A percentile compares a stretch with the other conserved stretches of the same genome.
Conservation (phyloP, 345 rosid genomes). For the Aurinia saxatilis region DNA sequence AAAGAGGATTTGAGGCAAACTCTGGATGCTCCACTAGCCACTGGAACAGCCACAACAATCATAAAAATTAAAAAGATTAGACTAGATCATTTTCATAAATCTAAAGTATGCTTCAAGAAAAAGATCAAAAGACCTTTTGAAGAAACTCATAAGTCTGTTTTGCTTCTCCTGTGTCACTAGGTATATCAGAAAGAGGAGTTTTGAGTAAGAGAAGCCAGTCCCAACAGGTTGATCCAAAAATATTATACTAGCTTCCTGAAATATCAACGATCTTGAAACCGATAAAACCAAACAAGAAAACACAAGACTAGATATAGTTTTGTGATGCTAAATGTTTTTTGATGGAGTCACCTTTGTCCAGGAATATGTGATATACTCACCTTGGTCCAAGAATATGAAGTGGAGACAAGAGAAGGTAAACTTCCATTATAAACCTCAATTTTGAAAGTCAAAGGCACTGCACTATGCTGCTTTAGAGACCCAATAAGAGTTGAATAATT, state of each 20-base stretch:
- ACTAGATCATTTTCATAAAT: too few relatives aligned
- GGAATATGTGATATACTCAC: constrained; percentile 37
- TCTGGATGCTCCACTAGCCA: constrained; percentile 5
- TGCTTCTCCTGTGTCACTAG: constrained; percentile 37
- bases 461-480: background rate
- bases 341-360: constrained; percentile 52
- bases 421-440: constrained; percentile 46
- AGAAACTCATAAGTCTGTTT: constrained; percentile 17
- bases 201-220: constrained; percentile 66
- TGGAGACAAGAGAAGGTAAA: constrained; percentile 48
- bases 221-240: constrained; percentile 40
- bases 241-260: constrained; percentile 11
- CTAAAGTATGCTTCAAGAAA: too few relatives aligned
- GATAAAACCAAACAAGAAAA: background rate
- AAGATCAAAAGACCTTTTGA: background rate
- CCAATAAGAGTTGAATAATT: background rate
- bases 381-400: constrained; percentile 44
- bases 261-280: background rate
- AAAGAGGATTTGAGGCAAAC: background rate
- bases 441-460: constrained; percentile 57
- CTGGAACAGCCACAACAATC: background rate
- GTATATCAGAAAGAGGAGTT: constrained; percentile 15
- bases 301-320: background rate
- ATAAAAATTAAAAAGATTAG: too few relatives aligned
- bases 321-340: background rate